Evolutionary conservation across 129 eudicot genomes (phyloP), one percentile per base, ranked within the genome.

Genomic region (Escallonia herrerae): DNA sequence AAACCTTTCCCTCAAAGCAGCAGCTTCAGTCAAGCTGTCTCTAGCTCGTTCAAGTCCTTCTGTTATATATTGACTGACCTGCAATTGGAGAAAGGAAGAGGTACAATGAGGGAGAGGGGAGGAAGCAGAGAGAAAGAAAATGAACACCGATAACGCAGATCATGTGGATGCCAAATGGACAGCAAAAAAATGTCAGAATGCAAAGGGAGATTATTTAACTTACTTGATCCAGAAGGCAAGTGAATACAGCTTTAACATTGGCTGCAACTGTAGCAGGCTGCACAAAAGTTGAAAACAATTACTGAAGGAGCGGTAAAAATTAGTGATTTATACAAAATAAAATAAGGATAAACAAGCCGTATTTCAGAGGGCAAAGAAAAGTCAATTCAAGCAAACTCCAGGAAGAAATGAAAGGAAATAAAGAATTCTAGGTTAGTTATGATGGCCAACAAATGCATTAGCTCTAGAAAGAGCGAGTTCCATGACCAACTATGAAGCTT

Each of bases 1-100:
- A 84, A 89, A 93, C 75, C 95, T 81, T 76, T 89, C 99, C 90
- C 99, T 86, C 80, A 94, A 73, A 64, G 97, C 87, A 5, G 99
- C 96, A 78, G 99, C 95, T 75, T 94, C 99, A 50, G 86, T 89
- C 70, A 89, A 82, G 70, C 99, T 82, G 45, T 94, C 99, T 75
- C 97, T 83, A 60, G 99, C 93, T 63, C 97, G 77, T 81, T 94
- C 99, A 61, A 89, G 95, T 61, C 99, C 97, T 78, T 94, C 99
- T 43, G 99, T 89, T 70, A 84, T 83, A 79, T 94, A 94, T 62
- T 77, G 86, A 67, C 96, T 82, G 9, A 85, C 93, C 93, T 89
- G 77, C 62, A 60, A 33, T 11, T 11, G 22, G 52, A 61, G 64
- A 57, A 72, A n/a, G 57, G 33, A 22, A 22, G 33, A 22, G 33